A percentile compares a stretch with the other conserved stretches of the same genome.
Evolutionary conservation across 192 early-diverging fungal species (phyloP).

Genomic region (Backusella morwellensis): DNA sequence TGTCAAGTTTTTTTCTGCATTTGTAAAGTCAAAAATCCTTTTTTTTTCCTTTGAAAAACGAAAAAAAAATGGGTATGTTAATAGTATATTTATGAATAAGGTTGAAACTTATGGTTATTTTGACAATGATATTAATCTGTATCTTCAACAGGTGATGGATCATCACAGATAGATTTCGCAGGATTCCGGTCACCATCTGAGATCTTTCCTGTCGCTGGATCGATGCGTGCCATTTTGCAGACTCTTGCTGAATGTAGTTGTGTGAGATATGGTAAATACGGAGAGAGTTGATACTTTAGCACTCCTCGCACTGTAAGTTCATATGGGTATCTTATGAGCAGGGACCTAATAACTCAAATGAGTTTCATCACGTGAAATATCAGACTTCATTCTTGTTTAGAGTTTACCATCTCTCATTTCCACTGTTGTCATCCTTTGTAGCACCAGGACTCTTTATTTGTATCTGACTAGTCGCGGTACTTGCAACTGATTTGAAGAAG

Average conservation of each 20-base stretch:
- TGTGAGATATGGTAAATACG: constrained; percentile 13
- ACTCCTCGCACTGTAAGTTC: constrained; percentile 36
- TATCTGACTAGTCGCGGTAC: constrained; percentile 28
- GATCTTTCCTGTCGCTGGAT: constrained; percentile 35
- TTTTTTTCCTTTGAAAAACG: neutral
- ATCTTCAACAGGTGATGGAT: constrained; percentile 26
- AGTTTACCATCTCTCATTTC: constrained; percentile 37
- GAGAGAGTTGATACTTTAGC: constrained; percentile 26
- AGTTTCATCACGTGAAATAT: neutral
- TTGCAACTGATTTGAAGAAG: constrained; percentile 17
- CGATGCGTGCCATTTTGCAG: constrained; percentile 25
- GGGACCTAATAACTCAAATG: constrained; percentile 19
- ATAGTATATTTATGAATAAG: neutral
- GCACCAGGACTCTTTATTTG: constrained; percentile 33
- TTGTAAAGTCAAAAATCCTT: neutral
- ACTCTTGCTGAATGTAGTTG: constrained; percentile 24
- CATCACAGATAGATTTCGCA: constrained; percentile 31
- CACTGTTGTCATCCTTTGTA: constrained; percentile 26
- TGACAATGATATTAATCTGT: neutral
- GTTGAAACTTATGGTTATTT: neutral
- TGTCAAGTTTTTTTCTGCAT: too few relatives aligned
- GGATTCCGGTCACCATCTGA: neutral
- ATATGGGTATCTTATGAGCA: constrained; percentile 34
- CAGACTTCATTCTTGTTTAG: neutral
- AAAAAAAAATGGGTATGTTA: neutral